A percentile compares a stretch with the other conserved stretches of the same genome.
These are phyloP conservation scores for Raddia guianensis DNA, from an alignment of 176 grass and related monocot genomes.

Conservation along the genomic window DNA sequence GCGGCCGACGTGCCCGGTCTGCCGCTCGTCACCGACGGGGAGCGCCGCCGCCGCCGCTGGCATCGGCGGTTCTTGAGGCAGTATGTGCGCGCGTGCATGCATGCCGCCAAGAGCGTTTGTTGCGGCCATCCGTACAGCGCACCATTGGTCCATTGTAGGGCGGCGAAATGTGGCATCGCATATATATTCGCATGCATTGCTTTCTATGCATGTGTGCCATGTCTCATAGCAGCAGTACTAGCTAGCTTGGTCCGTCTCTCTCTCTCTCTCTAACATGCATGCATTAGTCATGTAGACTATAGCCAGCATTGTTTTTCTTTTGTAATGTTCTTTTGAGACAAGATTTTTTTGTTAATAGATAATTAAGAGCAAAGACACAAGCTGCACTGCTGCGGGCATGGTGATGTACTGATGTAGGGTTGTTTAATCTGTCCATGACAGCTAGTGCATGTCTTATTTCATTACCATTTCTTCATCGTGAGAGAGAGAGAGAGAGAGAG, in stretches of 20 bases:
- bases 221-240: not conserved
- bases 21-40: constrained; percentile 41
- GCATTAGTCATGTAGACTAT: too few species aligned
- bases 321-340: too few species aligned
- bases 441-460: too few species aligned
- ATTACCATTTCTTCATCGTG: too few species aligned
- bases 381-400: too few species aligned
- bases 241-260: not conserved
- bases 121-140: not conserved
- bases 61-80: not conserved
- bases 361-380: too few species aligned
- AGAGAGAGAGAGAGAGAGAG: too few species aligned
- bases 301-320: too few species aligned
- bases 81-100: not conserved
- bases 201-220: not conserved
- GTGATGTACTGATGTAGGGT: too few species aligned
- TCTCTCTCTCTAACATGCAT: not conserved
- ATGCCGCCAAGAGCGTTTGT: not conserved
- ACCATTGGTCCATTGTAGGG: not conserved
- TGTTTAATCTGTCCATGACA: too few species aligned
- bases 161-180: not conserved
- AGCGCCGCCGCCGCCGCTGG: not conserved
- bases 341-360: too few species aligned
- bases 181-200: not conserved
- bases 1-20: constrained; percentile 58